These are phyloP conservation scores for Millerozyma acaciae DNA, from an alignment of 805 yeast genomes.

Conservation along the genomic window DNA sequence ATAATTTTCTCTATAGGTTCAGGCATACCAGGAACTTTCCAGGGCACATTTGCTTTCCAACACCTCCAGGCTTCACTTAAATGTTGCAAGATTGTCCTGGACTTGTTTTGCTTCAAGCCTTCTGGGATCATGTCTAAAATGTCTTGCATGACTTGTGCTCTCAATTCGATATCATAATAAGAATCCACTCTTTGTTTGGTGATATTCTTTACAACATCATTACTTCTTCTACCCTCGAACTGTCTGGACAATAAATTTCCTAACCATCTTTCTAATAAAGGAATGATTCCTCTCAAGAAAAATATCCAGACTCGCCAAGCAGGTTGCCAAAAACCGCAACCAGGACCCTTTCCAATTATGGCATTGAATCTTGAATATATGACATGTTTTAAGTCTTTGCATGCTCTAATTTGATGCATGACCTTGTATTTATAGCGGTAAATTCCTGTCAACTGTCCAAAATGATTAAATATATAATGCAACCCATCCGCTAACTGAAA, in stretches of 20 bases:
- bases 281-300: conserved; percentile 87
- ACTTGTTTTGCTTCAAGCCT: conserved; percentile 80
- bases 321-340: conserved; percentile 99
- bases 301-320: conserved; percentile 97
- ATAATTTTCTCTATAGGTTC: conserved; percentile 83
- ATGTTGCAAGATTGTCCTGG: conserved; percentile 87
- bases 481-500: conserved; percentile 94
- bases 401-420: conserved; percentile 96
- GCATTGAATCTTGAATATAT: conserved; percentile 81
- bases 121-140: conserved; percentile 97
- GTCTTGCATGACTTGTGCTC: conserved; percentile 94
- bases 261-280: conserved; percentile 90
- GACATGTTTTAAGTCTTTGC: conserved; percentile 92
- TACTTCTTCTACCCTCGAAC: conserved; percentile 91
- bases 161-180: conserved; percentile 84
- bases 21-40: conserved; percentile 97
- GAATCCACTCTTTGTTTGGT: conserved; percentile 96
- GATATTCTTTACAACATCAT: conserved; percentile 87
- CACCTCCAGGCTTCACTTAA: conserved; percentile 98
- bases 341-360: conserved; percentile 95
- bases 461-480: conserved; percentile 83
- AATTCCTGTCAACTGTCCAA: conserved; percentile 95
- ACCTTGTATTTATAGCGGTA: conserved; percentile 95
- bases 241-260: conserved; percentile 89
- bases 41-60: conserved; percentile 98